Conservation (phyloP, 2,329 filamentous ascomycete species). For the Cladosporium sphaerospermum region DNA sequence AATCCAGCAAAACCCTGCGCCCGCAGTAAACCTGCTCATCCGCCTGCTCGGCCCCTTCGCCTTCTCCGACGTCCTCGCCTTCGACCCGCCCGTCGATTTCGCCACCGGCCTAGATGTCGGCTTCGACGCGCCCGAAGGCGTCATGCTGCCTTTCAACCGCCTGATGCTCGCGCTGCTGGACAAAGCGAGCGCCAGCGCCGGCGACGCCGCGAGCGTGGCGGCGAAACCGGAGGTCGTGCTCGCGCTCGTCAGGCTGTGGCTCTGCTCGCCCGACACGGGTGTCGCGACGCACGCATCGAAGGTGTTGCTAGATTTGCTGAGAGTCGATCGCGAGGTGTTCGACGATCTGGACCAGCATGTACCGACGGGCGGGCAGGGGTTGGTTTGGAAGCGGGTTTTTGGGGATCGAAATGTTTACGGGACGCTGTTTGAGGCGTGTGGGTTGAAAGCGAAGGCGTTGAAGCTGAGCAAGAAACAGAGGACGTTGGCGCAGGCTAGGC, state of each 20-base stretch:
- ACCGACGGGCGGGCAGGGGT: conserved; percentile 38
- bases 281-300: conserved; percentile 50
- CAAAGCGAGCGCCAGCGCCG: conserved; percentile 47
- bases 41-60: conserved; percentile 44
- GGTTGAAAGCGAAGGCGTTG: conserved; percentile 33
- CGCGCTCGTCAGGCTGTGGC: conserved; percentile 53
- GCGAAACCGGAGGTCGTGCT: conserved; percentile 49
- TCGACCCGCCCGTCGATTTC: conserved; percentile 48
- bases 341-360: conserved; percentile 17
- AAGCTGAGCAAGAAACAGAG: conserved; percentile 46
- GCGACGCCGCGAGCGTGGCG: conserved; percentile 54
- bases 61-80: conserved; percentile 43
- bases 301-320: conserved; percentile 47
- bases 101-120: conserved; percentile 48
- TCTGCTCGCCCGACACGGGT: conserved; percentile 50
- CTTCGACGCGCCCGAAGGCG: conserved; percentile 21
- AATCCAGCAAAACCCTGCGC: conserved; percentile 53
- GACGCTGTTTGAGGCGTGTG: conserved; percentile 51
- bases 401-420: conserved; percentile 54
- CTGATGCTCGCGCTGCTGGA: conserved; percentile 50
- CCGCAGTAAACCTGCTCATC: conserved; percentile 47
- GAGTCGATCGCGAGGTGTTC: conserved; percentile 40
- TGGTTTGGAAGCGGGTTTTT: conserved; percentile 59
- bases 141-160: conserved; percentile 45
- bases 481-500: conserved; percentile 54